These are phyloP conservation scores for Oryza brachyantha DNA, from an alignment of 176 grass and related monocot genomes.

Conservation along the genomic window DNA sequence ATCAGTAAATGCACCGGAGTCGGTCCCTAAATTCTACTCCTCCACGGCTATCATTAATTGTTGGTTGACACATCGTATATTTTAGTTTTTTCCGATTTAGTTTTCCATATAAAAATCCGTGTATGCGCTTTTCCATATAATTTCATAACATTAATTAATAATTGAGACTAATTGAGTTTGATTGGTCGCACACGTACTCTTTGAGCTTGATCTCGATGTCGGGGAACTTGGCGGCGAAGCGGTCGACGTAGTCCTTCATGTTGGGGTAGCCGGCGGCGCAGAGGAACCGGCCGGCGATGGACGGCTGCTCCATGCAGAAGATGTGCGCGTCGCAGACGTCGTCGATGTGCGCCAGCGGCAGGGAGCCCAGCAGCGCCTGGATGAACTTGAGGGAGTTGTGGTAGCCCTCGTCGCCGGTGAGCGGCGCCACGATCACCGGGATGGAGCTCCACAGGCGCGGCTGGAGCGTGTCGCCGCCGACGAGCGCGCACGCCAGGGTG, in stretches of 20 bases:
- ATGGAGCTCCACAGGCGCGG: conserved; percentile 12
- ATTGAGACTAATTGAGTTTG: no score
- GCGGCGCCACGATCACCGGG: conserved; percentile 30
- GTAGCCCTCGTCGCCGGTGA: conserved; percentile 14
- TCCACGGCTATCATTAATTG: no score
- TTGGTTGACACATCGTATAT: no score
- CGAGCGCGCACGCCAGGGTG: conserved; percentile 29
- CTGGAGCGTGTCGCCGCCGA: conserved; percentile 58
- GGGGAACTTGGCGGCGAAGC: conserved; percentile 31
- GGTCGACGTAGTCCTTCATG: conserved; percentile 36
- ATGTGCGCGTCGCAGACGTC: conserved; percentile 63
- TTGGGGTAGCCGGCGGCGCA: conserved; percentile 41
- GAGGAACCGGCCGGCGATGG: conserved; percentile 65
- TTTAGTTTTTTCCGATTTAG: no score
- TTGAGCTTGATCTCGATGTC: conserved; percentile 39
- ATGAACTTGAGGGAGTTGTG: conserved; percentile 43
- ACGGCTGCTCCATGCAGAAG: conserved; percentile 55
- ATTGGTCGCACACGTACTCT: conserved; percentile 35
- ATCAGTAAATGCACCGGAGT: no score
- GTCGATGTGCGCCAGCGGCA: conserved; percentile 66
- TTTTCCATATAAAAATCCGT: no score
- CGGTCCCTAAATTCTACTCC: no score
- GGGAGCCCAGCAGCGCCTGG: conserved; percentile 51
- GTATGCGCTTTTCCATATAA: no score
- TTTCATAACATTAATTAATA: no score